phyloP scores from a whole-genome alignment of 257 asterid species.

The Solanum dulcamara region DNA sequence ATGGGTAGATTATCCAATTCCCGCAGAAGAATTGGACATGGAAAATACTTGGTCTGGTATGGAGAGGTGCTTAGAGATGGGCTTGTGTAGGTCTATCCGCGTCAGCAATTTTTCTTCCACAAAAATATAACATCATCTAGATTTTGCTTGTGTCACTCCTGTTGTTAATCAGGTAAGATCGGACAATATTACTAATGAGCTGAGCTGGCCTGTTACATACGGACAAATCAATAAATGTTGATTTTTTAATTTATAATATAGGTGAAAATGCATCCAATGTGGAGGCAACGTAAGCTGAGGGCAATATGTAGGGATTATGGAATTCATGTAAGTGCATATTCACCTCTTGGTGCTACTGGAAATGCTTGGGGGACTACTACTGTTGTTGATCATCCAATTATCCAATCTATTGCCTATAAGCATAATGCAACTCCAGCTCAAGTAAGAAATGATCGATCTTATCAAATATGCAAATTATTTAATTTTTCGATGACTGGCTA shows the following conservation, averaged over 20 bases:
- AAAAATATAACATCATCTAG: conserved; percentile 35
- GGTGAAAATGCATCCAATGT: conserved; percentile 96
- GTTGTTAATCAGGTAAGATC: conserved; percentile 55
- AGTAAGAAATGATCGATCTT: conserved; percentile 19
- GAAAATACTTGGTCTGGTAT: conserved; percentile 63
- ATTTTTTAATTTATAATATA: not conserved
- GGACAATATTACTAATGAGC: too few relatives aligned
- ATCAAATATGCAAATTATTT: not conserved
- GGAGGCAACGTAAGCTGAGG: conserved; percentile 69
- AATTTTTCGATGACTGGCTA: not conserved
- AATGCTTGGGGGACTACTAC: conserved; percentile 74
- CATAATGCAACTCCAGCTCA: conserved; percentile 70
- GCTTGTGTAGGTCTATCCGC: conserved; percentile 61
- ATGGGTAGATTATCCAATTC: conserved; percentile 43
- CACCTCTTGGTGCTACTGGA: conserved; percentile 82
- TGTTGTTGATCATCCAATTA: conserved; percentile 43
- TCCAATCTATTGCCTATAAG: conserved; percentile 47
- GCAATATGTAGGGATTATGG: conserved; percentile 33
- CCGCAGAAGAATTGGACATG: conserved; percentile 41
- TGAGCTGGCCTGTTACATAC: too few relatives aligned
- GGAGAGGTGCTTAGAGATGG: conserved; percentile 70
- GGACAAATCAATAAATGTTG: not conserved
- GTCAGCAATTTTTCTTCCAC: conserved; percentile 70
- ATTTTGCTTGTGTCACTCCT: conserved; percentile 44
- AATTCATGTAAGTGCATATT: conserved; percentile 71